Evolutionary conservation across 768 basidiomycete genomes (phyloP).

Genomic region (Rhodotorula toruloides): DNA sequence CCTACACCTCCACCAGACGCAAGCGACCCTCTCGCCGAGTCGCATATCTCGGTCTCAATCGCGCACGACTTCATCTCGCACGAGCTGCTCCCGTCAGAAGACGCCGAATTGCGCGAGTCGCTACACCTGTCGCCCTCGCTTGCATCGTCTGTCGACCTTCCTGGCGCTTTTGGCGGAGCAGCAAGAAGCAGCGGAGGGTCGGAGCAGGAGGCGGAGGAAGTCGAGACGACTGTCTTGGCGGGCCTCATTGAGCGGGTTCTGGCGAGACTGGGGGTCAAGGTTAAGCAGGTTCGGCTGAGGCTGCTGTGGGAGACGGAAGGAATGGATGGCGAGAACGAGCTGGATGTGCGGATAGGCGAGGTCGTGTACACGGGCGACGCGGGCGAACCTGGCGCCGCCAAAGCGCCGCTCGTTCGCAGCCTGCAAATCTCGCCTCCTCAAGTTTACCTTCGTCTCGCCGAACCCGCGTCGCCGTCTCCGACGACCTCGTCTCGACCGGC

Average conservation of each 20-base stretch:
- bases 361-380: constrained; percentile 15
- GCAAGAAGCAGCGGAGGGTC: constrained; percentile 9
- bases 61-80: constrained; percentile 78
- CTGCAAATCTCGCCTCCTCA: constrained; percentile 12
- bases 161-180: constrained; percentile 29
- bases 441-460: constrained; percentile 4
- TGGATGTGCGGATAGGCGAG: constrained; percentile 8
- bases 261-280: constrained; percentile 44
- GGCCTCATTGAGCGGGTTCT: constrained; percentile 47
- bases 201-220: constrained; percentile 25
- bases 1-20: constrained; percentile 16
- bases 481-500: too few relatives aligned
- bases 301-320: constrained; percentile 24
- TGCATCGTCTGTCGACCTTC: constrained; percentile 44
- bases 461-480: background rate
- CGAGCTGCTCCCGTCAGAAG: constrained; percentile 68
- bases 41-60: constrained; percentile 61
- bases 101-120: constrained; percentile 64
- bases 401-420: background rate
- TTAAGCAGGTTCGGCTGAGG: constrained; percentile 42
- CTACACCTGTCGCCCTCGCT: constrained; percentile 53
- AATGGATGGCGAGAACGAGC: constrained; percentile 2
- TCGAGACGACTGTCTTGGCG: constrained; percentile 46
- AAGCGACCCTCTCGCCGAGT: constrained; percentile 59
- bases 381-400: background rate